Evolutionary conservation across 2,329 filamentous ascomycete species (phyloP).

Genomic region (Metarhizium robertsii): DNA sequence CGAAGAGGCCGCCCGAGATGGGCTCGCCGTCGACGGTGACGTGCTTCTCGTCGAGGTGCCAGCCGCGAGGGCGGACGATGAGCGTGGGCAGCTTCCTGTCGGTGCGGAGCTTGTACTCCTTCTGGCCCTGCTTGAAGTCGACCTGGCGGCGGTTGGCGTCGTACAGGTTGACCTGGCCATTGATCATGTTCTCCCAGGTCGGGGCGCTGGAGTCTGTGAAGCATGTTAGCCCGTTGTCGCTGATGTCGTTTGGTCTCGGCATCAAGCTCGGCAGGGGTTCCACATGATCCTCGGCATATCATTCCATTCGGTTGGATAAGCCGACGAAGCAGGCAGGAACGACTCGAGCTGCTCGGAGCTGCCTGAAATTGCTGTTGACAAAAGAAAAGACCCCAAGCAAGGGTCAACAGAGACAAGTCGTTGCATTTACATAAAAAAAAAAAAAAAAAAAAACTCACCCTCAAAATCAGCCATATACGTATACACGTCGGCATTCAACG

Average conservation of each 20-base stretch:
- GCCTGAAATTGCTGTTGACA: background rate
- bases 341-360: background rate
- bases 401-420: background rate
- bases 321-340: background rate
- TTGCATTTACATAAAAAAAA: background rate
- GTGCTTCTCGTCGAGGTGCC: constrained; percentile 98
- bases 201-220: constrained; percentile 78
- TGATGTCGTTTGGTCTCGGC: background rate
- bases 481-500: constrained; percentile 90
- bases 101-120: constrained; percentile 95
- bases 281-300: background rate
- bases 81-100: constrained; percentile 80
- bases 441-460: constrained; percentile 45
- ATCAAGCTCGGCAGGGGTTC: background rate
- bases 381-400: background rate
- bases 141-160: constrained; percentile 89
- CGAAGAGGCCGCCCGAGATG: constrained; percentile 86
- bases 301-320: background rate
- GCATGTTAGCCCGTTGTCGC: constrained; percentile 6
- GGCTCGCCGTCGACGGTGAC: constrained; percentile 91
- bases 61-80: constrained; percentile 89
- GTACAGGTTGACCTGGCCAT: constrained; percentile 94
- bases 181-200: constrained; percentile 99
- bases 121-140: constrained; percentile 90
- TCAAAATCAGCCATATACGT: constrained; percentile 99